Evolutionary conservation across 2,329 filamentous ascomycete genomes (phyloP).

Genomic region (Beauveria sp.): DNA sequence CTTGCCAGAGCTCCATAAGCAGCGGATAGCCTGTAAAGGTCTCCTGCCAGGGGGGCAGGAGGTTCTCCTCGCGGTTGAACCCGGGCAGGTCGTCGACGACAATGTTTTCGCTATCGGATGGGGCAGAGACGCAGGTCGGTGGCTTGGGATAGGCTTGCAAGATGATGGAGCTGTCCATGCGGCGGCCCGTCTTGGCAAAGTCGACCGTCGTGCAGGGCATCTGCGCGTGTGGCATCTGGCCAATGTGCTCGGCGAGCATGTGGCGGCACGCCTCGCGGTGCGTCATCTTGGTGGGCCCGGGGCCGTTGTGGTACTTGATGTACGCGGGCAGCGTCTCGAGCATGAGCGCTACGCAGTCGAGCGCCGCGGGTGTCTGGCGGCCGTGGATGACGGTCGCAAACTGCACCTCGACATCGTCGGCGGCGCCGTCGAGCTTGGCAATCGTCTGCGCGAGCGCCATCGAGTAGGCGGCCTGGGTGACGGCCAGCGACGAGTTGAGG

Average conservation of each 20-base stretch:
- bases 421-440: not conserved
- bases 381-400: constrained; percentile 13
- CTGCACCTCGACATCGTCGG: constrained; percentile 10
- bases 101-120: not conserved
- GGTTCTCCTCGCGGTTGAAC: constrained; percentile 13
- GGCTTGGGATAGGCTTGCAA: constrained; percentile 11
- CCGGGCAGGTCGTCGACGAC: constrained; percentile 10
- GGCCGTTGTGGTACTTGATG: constrained; percentile 4
- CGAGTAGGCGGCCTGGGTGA: constrained; percentile 11
- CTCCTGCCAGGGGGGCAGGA: constrained; percentile 10
- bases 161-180: constrained; percentile 11
- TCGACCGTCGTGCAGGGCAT: constrained; percentile 13
- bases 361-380: constrained; percentile 8
- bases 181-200: constrained; percentile 10
- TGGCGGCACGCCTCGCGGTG: constrained; percentile 9
- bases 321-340: constrained; percentile 10
- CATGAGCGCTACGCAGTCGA: constrained; percentile 12
- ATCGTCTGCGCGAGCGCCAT: constrained; percentile 12
- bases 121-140: not conserved
- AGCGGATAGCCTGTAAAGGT: constrained; percentile 11
- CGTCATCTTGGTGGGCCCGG: not conserved
- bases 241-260: constrained; percentile 11
- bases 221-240: constrained; percentile 12
- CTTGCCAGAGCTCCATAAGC: constrained; percentile 9
- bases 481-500: constrained; percentile 5